Evolutionary conservation across 164 flowering plant species (phyloP), one percentile per base, ranked within the genome.

Genomic region (Warburgia ugandensis): DNA sequence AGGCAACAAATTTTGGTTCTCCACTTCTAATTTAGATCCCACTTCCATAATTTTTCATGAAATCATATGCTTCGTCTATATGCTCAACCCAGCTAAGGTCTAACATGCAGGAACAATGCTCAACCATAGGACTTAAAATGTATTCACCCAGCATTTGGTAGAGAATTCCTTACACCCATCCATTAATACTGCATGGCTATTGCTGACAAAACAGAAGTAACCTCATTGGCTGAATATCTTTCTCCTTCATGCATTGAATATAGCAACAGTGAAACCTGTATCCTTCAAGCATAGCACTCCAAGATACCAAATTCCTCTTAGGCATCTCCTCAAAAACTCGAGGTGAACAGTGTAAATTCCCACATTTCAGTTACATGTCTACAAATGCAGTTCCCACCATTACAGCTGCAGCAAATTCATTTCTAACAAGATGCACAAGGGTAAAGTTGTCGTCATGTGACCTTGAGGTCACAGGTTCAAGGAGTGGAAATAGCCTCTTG

Each of bases 321-420:
- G 46, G 58, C 62, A 77, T 67, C 58, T 74, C 78, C 45, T 60
- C 55, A 52, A 74, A 77, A 46, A 59, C 68, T 46, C 1, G 56
- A 29, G 38, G 45, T 14, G 82, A 65, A 54, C 58, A 61, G 36
- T 28, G 38, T 50, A 72, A 72, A 44, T 45, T 54, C 45, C 83
- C 83, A 41, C 80, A 78, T 63, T 73, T 78, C 11, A 77, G 75
- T 58, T 78, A 78, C 80, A 73, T 73, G 59, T 75, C 78, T 22
- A 78, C 44, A 19, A 75, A 67, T 6, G 77, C 57, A 19, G 77
- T 70, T 33, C 64, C 74, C 41, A 68, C 72, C 29, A 66, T 41
- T 23, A 58, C 40, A 44, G 62, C 40, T n/a, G 0, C 31, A 9
- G 28, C 23, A 29, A 57, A 61, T 22, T 63, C 66, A 11, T 45